Evolutionary conservation across 768 basidiomycete species (phyloP), one percentile per base, ranked within the genome.

Genomic region (Multifurca ochricompacta): DNA sequence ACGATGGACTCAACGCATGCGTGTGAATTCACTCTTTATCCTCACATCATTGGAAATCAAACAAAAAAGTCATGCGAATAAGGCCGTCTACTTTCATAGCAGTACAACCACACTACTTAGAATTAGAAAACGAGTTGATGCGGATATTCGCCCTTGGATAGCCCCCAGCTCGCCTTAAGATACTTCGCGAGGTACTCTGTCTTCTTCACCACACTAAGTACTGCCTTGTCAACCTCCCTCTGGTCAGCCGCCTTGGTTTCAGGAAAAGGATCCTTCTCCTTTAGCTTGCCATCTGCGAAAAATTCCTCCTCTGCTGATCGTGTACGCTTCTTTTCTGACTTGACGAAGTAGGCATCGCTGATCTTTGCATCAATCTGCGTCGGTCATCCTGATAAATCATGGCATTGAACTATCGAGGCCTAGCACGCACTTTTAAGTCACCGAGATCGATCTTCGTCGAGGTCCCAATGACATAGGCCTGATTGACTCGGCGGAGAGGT

Each of bases 391-490:
- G 42, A 56, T 40, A 39, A 41, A 44, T 51, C 5, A 10, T 18
- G 28, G 60, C 3, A 42, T 21, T 14, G 41, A 43, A 32, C 52
- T 50, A 59, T 41, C 48, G 25, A 34, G 36, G n/a, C n/a, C 2
- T 39, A 53, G 32, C 23, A 75, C 80, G 60, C 65, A 91, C 92
- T 76, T 80, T 80, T 69, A 89, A 74, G 54, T 74, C 78, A 25
- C 74, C 78, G 54, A 97, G 70, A 61, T 95, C 88, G 63, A 98
- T 73, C 74, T 85, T 91, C 63, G 96, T 97, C 53, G 93, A 93
- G 55, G 96, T 99, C 54, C 95, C 91, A 67, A 99, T 98, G 59
- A 94, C 92, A 70, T 99, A 99, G 51, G 96, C 92, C 77, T 97
- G 95, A 78, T 93, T 95, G 57, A 99, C 93, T 71, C 96, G 83